Base-by-base conservation (phyloP, 2,329 filamentous ascomycete genomes). In the Aspergillus nomiae region DNA sequence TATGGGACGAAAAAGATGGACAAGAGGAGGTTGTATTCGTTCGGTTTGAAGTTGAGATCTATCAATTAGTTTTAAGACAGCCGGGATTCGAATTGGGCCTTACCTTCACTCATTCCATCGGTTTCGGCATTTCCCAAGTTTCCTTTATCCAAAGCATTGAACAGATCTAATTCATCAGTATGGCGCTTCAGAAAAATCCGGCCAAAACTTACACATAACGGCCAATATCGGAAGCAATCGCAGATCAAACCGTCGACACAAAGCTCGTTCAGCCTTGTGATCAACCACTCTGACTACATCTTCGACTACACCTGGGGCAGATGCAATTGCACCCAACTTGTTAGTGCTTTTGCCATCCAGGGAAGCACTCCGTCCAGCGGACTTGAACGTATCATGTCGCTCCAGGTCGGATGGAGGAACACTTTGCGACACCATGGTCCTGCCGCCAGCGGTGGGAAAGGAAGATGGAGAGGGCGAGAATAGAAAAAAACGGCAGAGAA, bases 1-100 rank as follows among this genome's bases (percentile, higher is more conserved):
- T 90, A 92, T 0, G 90, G 90, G 8, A 92, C 82, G 76, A 90
- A 93, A 81, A 93, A 93, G 66, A 93, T 87, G 58, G 83, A 85
- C 41, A 92, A 76, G 55, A 92, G 84, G 32, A 87, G 83, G 72
- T 91, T 92, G 78, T 92, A 91, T 72, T 91, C 84, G 65, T 87
- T 83, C 0, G 78, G 74, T 50, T 82, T 82, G 76, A 92, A 88
- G 36, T 85, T 74, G 24, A 92, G 78, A 58, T 80, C 78, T 79
- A n/a, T 21, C 34, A 55, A 26, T 32, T 57, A 36, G 12, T 8
- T 8, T 8, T 7, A 19, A 30, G n/a, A 28, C n/a, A 10, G 30
- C 1, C 26, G 1, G 3, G 9, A 11, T 16, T 21, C 10, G 26
- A 57, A 9, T 8, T 16, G 14, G 28, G 21, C 21, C 53, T n/a